Conservation (phyloP, 1,284 basidiomycete species). For the Fomitopsis betulina region DNA sequence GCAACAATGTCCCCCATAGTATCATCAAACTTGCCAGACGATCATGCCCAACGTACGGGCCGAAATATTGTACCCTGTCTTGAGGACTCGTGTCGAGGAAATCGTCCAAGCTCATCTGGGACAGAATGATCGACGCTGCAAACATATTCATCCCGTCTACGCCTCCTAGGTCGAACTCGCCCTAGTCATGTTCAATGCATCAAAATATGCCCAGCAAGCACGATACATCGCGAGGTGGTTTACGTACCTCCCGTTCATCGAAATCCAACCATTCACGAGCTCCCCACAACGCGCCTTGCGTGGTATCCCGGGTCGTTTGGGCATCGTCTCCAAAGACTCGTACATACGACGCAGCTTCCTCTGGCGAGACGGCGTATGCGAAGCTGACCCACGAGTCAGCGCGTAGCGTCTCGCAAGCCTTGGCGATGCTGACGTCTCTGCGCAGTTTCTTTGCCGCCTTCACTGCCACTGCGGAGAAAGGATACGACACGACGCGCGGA, state of each 20-base stretch:
- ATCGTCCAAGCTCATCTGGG: conserved; percentile 46
- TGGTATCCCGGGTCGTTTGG: conserved; percentile 36
- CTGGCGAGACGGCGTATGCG: conserved; percentile 57
- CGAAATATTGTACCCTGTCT: conserved; percentile 43
- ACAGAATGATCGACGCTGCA: conserved; percentile 56
- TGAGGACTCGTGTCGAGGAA: conserved; percentile 50
- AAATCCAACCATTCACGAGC: conserved; percentile 54
- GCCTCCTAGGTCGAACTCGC: conserved; percentile 48
- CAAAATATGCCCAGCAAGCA: neutral
- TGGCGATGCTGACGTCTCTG: conserved; percentile 53
- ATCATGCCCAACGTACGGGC: conserved; percentile 42
- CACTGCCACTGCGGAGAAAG: conserved; percentile 58
- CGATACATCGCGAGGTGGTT: neutral
- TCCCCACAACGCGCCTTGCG: conserved; percentile 48
- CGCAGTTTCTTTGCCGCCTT: conserved; percentile 62
- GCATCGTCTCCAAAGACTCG: conserved; percentile 55
- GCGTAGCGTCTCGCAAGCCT: conserved; percentile 48
- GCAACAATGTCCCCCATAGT: neutral
- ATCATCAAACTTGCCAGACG: conserved; percentile 44
- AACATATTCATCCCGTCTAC: conserved; percentile 63
- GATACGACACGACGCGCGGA: conserved; percentile 24
- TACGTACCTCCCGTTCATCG: conserved; percentile 42
- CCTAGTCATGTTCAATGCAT: conserved; percentile 24
- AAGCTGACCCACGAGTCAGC: conserved; percentile 37
- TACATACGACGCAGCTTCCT: conserved; percentile 49